phyloP scores from a whole-genome alignment of 2,329 filamentous ascomycete species.

The Diatrype stigma region DNA sequence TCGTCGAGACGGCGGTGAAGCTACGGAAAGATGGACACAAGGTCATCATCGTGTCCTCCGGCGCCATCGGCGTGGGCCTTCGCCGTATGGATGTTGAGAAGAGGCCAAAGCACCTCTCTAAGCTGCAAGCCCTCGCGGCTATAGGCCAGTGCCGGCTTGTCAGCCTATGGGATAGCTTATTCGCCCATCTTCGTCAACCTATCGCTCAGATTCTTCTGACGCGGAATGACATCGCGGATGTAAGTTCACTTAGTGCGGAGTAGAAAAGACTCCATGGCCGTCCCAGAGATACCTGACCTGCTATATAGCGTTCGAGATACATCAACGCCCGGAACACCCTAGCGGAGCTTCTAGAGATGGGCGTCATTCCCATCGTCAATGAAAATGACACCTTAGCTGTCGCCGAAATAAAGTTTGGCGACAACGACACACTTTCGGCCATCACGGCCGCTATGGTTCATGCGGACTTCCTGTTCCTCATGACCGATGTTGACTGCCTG shows the following conservation, averaged over 20 bases:
- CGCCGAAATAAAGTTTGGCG: constrained; percentile 98
- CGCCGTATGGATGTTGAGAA: constrained; percentile 84
- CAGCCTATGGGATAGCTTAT: constrained; percentile 91
- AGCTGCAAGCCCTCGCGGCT: constrained; percentile 88
- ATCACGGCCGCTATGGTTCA: constrained; percentile 98
- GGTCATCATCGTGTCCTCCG: constrained; percentile 94
- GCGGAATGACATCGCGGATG: constrained; percentile 92
- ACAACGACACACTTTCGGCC: constrained; percentile 95
- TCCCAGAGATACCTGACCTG: too few relatives aligned
- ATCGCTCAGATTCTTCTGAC: constrained; percentile 94
- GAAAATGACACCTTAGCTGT: constrained; percentile 97
- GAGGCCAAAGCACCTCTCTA: constrained; percentile 83
- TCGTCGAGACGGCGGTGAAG: constrained; percentile 89
- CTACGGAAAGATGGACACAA: constrained; percentile 86
- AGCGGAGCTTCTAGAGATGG: constrained; percentile 83
- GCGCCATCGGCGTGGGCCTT: constrained; percentile 91
- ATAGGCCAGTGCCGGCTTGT: constrained; percentile 95
- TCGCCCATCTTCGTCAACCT: constrained; percentile 81
- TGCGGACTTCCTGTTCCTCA: constrained; percentile 92
- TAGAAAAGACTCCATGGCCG: too few relatives aligned
- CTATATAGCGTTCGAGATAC: constrained; percentile 74
- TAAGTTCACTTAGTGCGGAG: constrained; percentile 37
- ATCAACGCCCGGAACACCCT: constrained; percentile 96
- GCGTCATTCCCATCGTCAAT: constrained; percentile 96
- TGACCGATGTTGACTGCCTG: constrained; percentile 97